phyloP scores from a whole-genome alignment of 768 basidiomycete genomes.

The Tylopilus balloui region DNA sequence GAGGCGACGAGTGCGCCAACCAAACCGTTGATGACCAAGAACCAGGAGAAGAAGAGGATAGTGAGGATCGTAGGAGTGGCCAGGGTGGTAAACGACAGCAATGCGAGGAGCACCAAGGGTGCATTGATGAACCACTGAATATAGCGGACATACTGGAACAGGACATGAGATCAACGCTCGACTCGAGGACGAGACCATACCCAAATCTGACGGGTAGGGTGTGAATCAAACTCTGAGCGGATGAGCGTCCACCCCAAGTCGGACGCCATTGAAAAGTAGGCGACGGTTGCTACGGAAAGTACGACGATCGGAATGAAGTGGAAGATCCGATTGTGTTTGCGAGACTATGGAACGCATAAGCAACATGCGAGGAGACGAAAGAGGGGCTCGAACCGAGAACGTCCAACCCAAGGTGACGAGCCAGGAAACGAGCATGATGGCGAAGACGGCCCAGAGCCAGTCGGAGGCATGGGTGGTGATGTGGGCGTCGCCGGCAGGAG shows the following conservation, averaged over 20 bases:
- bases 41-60: conserved; percentile 36
- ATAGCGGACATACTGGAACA: conserved; percentile 45
- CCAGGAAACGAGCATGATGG: conserved; percentile 43
- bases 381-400: conserved; percentile 21
- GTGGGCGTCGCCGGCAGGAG: conserved; percentile 34
- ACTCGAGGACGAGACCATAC: conserved; percentile 23
- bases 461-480: conserved; percentile 45
- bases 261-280: conserved; percentile 55
- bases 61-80: conserved; percentile 46
- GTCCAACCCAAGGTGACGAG: conserved; percentile 36
- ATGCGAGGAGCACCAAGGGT: conserved; percentile 44
- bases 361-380: not conserved
- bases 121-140: conserved; percentile 57
- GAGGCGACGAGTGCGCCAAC: conserved; percentile 48
- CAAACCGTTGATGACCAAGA: conserved; percentile 43
- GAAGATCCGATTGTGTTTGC: conserved; percentile 42
- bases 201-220: conserved; percentile 39
- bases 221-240: conserved; percentile 31
- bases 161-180: not conserved
- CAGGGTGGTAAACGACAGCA: conserved; percentile 45
- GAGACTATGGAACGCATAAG: conserved; percentile 19
- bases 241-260: conserved; percentile 48
- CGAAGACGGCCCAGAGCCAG: conserved; percentile 54
- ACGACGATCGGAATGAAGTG: conserved; percentile 48
- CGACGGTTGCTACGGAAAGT: conserved; percentile 40